Base-by-base conservation (phyloP, 2,329 filamentous ascomycete genomes). In the Intubia oerlemansii region DNA sequence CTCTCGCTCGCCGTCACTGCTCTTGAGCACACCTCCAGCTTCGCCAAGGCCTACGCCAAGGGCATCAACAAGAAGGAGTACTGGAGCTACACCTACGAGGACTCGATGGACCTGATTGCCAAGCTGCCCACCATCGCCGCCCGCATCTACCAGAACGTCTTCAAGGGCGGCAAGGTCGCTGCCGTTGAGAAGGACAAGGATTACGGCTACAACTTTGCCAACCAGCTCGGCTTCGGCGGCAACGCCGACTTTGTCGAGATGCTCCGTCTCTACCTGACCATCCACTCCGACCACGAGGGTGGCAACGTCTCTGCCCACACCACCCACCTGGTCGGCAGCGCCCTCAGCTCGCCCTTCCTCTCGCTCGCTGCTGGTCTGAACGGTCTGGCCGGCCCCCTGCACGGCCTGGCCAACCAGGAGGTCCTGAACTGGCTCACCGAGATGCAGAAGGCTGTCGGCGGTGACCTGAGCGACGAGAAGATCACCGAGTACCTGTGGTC, bases 61-160 rank as follows among this genome's bases (percentile, higher is more conserved):
- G 88, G 88, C 51, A 80, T 98, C 51, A 88, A 85, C 73, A 98
- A 98, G 79, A 80, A 84, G 58, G 82, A 95, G 46, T 98, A 98
- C 79, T 98, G 88, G 88, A 72, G 75, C 57, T 84, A 95, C 69
- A 93, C 84, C 45, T 98, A 90, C 49, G 88, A 98, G 71, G 88
- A 98, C 62, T 88, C 84, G 38, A 95, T 98, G 85, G 85, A 98
- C 61, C 66, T 98, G 54, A 98, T 98, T 53, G 88, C 88, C 51
- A 95, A 95, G 75, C 79, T 98, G 45, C 88, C 88, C 52, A 93
- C 81, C 54, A 93, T 98, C 48, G 88, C 88, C 40, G 66, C 88
- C 39, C 81, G 82, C 62, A 98, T 98, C 69, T 98, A 98, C 75
- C 88, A 91, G 66, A 98, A 98, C 57, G 76, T 95, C 54, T 98